Base-by-base conservation (phyloP, 108 stramenopile genomes). In the Pseudonitzschia pungens region DNA sequence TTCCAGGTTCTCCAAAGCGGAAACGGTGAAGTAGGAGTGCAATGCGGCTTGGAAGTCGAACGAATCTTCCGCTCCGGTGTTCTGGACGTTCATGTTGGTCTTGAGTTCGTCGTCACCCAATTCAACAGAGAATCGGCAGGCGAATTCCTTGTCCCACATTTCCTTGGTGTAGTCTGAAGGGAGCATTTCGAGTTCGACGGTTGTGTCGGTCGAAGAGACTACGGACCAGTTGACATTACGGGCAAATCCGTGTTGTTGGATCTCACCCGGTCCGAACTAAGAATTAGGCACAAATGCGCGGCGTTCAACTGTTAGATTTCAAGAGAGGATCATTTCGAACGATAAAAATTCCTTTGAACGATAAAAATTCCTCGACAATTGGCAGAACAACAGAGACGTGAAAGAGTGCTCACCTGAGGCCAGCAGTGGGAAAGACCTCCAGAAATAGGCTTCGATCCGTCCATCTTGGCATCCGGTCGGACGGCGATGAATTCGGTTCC, bases 241-340 rank as follows among this genome's bases (percentile, higher is more conserved):
- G n/a, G 96, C 97, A 66, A 98, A 98, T 68, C 97, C 97, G 75
- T 98, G 97, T 71, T 98, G 93, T 86, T 98, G 97, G 81, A 98
- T 98, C 36, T 75, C 95, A 28, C 93, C 90, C 31, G 93, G 93
- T 60, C 93, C 93, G 63, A 94, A 94, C 77, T 91, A 36, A n/a
- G 10, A 3, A 51, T 51, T 3, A 51, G 10, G n/a, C 6, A 2
- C 4, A 36, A 36, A 36, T 6, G 36, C 4, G 6, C 54, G 24
- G 54, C 6, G 22, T 27, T 55, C 24, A 26, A 26, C 2, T 6
- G 26, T 55, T 55, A 26, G 24, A 55, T 27, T n/a, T 27, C 4
- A 22, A 6, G 24, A 5, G 24, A 55, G 26, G 5, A 6, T 6
- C 4, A 55, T 2, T 26, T 26, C 24, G 5, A 55, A 27, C 54